phyloP scores from a whole-genome alignment of 2,329 filamentous ascomycete genomes.

The Verruconis gallopava region DNA sequence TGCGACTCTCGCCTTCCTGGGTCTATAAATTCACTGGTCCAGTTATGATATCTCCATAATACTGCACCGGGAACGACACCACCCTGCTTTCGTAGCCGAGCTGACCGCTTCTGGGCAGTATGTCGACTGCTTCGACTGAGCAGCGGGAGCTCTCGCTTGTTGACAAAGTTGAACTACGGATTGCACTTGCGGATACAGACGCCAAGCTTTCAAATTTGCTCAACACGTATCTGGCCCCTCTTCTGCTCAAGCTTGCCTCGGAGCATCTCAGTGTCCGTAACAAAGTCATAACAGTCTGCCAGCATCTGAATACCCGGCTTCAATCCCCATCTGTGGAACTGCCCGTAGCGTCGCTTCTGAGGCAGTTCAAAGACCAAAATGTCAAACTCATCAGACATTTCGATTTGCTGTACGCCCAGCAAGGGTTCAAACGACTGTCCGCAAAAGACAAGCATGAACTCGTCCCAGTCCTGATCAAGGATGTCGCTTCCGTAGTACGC shows the following conservation, averaged over 20 bases:
- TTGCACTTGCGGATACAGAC: conserved; percentile 72
- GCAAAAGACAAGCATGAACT: conserved; percentile 20
- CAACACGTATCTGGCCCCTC: conserved; percentile 63
- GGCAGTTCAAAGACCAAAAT: conserved; percentile 70
- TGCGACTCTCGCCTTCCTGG: background rate
- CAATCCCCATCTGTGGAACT: conserved; percentile 55
- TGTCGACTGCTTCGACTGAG: conserved; percentile 30
- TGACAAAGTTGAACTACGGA: conserved; percentile 73
- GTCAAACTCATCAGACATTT: conserved; percentile 72
- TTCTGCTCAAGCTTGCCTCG: conserved; percentile 78
- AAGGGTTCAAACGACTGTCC: conserved; percentile 55
- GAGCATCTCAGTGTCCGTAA: conserved; percentile 67
- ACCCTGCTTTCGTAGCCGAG: too few relatives aligned
- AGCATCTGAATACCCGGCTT: conserved; percentile 56
- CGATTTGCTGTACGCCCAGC: conserved; percentile 78
- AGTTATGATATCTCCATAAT: background rate
- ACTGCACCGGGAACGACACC: background rate
- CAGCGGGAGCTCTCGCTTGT: conserved; percentile 70
- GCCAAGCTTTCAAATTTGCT: conserved; percentile 68
- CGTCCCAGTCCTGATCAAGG: conserved; percentile 33
- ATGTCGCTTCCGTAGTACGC: conserved; percentile 47
- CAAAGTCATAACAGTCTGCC: conserved; percentile 61
- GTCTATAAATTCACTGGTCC: too few relatives aligned
- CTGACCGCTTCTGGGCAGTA: background rate
- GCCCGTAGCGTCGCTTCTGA: conserved; percentile 69